Conservation (phyloP, 176 grass and related monocot species). For the Calamus simplicifolius region DNA sequence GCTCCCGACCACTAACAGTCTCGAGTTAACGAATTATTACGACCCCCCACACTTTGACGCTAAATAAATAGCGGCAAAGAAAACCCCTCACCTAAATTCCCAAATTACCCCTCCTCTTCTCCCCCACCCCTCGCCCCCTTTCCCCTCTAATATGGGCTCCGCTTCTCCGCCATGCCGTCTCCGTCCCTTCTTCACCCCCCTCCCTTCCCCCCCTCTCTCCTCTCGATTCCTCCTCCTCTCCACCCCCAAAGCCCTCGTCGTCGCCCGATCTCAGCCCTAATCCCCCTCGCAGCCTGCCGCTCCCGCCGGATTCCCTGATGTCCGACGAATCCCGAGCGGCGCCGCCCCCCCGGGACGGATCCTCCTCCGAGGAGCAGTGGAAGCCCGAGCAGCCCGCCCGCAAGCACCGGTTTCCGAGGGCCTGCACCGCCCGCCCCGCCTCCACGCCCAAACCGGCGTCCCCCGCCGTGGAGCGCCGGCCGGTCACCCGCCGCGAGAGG, state of each 20-base stretch:
- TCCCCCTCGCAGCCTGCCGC: not conserved
- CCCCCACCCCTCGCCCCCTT: not conserved
- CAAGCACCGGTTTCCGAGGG: slow-evolving; percentile 5
- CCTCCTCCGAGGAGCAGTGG: not conserved
- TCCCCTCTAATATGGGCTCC: slow-evolving; percentile 1
- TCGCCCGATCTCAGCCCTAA: slow-evolving; percentile 2
- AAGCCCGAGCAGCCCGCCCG: not conserved
- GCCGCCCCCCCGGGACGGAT: slow-evolving; percentile 2
- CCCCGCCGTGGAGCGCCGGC: slow-evolving; percentile 2
- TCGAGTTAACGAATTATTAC: too few relatives aligned
- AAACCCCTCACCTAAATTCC: not conserved
- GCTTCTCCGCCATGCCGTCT: slow-evolving; percentile 17
- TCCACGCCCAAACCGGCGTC: not conserved
- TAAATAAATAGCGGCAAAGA: too few relatives aligned
- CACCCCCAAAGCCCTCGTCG: not conserved
- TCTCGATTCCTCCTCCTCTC: not conserved
- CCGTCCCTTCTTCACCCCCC: not conserved
- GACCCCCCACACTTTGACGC: too few relatives aligned
- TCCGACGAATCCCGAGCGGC: not conserved
- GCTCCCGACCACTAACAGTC: too few relatives aligned
- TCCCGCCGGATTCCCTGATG: not conserved
- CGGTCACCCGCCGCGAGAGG: slow-evolving; percentile 1
- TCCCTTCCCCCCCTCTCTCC: not conserved
- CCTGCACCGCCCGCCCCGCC: slow-evolving; percentile 1
- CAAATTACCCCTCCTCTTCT: not conserved